A percentile compares a stretch with the other conserved stretches of the same genome.
Evolutionary conservation across 139 green algal genomes (phyloP).

Genomic region (Chlamydomonas urium): DNA sequence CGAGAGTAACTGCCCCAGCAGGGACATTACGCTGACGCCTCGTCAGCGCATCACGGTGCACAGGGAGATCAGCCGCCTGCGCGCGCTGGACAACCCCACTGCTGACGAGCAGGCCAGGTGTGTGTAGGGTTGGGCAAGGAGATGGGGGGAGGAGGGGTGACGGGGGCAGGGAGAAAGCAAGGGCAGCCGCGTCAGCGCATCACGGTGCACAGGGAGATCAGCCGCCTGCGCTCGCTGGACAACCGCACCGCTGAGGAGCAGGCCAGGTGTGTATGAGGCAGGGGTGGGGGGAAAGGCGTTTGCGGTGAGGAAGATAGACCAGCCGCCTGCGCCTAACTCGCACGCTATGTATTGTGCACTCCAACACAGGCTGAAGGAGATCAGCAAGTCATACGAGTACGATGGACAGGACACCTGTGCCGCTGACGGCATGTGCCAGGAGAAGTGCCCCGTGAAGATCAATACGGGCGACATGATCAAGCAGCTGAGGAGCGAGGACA

Average conservation of each 20-base stretch:
- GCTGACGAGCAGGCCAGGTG: slow-evolving; percentile 51
- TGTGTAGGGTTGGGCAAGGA: neutral
- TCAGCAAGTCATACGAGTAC: slow-evolving; percentile 41
- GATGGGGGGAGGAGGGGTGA: too few species aligned
- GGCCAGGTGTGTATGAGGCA: slow-evolving; percentile 25
- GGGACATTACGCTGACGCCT: slow-evolving; percentile 89
- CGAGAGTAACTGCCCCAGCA: slow-evolving; percentile 93
- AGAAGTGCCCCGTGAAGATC: slow-evolving; percentile 98
- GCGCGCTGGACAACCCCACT: slow-evolving; percentile 29
- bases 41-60: slow-evolving; percentile 91
- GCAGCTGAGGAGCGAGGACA: slow-evolving; percentile 35
- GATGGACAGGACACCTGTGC: slow-evolving; percentile 88
- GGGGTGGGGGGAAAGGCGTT: neutral
- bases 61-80: slow-evolving; percentile 84
- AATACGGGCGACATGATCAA: slow-evolving; percentile 96
- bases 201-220: slow-evolving; percentile 87
- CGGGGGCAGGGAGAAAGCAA: too few species aligned
- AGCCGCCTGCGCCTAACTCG: too few species aligned
- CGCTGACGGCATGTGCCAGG: slow-evolving; percentile 96
- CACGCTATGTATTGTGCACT: too few species aligned
- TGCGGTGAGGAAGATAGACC: too few species aligned
- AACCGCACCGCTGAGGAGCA: slow-evolving; percentile 49
- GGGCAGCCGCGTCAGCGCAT: slow-evolving; percentile 93
- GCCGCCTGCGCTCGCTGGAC: slow-evolving; percentile 54
- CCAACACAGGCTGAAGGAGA: slow-evolving; percentile 10